phyloP scores from a whole-genome alignment of 1,139 yeast genomes.

The Saccharomyces hybrid region DNA sequence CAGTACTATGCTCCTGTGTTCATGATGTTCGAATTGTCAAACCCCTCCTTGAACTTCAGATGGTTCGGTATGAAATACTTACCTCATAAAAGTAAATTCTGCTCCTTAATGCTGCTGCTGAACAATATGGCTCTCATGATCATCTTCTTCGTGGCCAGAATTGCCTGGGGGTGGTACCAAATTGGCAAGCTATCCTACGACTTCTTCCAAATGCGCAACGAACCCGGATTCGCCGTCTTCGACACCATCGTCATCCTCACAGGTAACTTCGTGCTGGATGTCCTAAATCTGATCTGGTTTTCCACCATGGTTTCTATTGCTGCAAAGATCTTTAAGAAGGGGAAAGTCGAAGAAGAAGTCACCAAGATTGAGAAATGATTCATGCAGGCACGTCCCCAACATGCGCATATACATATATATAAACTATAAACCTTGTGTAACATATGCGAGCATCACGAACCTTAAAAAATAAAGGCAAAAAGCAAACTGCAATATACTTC shows the following conservation, averaged over 20 bases:
- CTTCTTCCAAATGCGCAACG: conserved; percentile 38
- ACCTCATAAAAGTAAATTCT: conserved; percentile 39
- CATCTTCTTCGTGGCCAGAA: conserved; percentile 69
- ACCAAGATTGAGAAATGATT: background rate
- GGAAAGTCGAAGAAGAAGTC: background rate
- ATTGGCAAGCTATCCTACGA: conserved; percentile 47
- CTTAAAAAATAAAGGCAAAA: conserved; percentile 9
- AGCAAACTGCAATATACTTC: background rate
- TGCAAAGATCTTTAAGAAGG: conserved; percentile 31
- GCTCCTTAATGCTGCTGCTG: conserved; percentile 44
- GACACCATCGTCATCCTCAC: conserved; percentile 45
- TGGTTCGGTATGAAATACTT: conserved; percentile 74
- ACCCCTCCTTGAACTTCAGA: conserved; percentile 86
- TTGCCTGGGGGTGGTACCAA: conserved; percentile 84
- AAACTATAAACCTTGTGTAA: background rate
- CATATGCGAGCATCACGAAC: conserved; percentile 5
- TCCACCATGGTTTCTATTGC: conserved; percentile 76
- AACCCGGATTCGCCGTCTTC: conserved; percentile 39
- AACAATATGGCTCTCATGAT: conserved; percentile 66
- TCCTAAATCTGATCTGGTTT: conserved; percentile 72
- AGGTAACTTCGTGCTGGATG: conserved; percentile 59
- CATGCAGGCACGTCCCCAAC: background rate
- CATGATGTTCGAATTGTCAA: conserved; percentile 78
- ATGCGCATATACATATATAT: background rate
- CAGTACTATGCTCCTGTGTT: conserved; percentile 80